Base-by-base conservation (phyloP, 306 rosid genomes). In the Arachis stenosperma region DNA sequence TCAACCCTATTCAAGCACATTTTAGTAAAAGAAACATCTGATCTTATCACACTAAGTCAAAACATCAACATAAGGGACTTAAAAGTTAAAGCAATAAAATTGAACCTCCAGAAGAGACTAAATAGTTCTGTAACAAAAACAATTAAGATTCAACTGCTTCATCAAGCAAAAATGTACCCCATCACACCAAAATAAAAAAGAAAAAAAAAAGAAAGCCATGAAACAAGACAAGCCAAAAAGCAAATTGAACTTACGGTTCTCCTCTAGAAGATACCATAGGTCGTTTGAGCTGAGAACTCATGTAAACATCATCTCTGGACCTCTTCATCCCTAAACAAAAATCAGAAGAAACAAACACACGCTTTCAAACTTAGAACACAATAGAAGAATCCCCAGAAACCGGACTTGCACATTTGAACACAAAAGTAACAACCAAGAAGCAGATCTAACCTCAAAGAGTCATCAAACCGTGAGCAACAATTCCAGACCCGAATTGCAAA, bases 201-300 rank as follows among this genome's bases (percentile, higher is more conserved):
- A 30, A 70, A 42, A 8, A 8, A 85, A 2, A 0, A 46, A 53
- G 43, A 44, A 56, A 68, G 57, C 70, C 79, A 70, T 5, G 52
- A 55, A 65, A 61, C 61, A 69, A 2, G 37, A 56, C 56, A 30
- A 78, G n/a, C 15, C 7, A 12, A 6, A 13, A n/a, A 39, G 50
- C 57, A 80, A 75, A 65, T 74, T 27, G 65, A 71, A 79, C 92
- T 89, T 67, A 93, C 97, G 89, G 69, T 81, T 93, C 97, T 81
- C 86, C 90, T 67, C 96, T 83, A 57, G 98, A 80, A 46, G 91
- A 80, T 52, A 85, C 56, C 84, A 87, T 10, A 8, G 97, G 91
- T 33, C 97, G 90, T 81, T 86, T 93, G 74, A 81, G 93, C 79
- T 93, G 98, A 67, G 98, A 89, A 75, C 88, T 87, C 87, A 79